Base-by-base conservation (phyloP, 1,284 basidiomycete species). In the Microbotryum saponariae region DNA sequence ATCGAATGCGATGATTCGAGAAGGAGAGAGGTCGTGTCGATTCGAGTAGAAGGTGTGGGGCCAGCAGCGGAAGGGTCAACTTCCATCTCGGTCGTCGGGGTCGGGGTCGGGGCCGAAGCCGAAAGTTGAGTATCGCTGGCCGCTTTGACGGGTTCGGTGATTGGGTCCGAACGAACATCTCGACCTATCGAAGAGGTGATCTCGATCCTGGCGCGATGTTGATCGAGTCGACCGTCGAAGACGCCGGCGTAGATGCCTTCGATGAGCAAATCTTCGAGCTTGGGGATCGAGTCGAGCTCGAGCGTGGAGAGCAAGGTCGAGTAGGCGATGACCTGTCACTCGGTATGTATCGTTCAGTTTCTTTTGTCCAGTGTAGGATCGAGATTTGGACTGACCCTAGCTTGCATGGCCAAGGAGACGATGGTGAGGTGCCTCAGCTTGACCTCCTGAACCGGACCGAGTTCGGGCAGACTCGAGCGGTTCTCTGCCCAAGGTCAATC, bases 361-460 rank as follows among this genome's bases (percentile, higher is more conserved):
- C 27, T 27, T 27, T 27, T 27, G 27, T 27, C 27, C 27, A 27
- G 6, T 6, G 27, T 27, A 27, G 27, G 6, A 6, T 27, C 27
- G 27, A 6, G 5, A 27, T 27, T 27, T 25, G 51, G 27, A 77
- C 86, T 63, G 72, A 91, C 90, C 60, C 91, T 82, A 64, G 81
- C 82, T 65, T 85, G 79, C 54, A 83, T 78, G 1, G 88, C 87
- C 37, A 91, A 80, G 0, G 90, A 83, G 33, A 94, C 86, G 58
- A 97, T 84, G 0, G 91, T 88, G 7, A 98, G 83, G 70, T 94
- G 90, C 76, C 89, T 91, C 20, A 98, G 82, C 75, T 98, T 98
- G 33, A 80, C 83, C 4, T 82, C 79, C 71, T 97, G 91, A 0
- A 84, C 82, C 3, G 79, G 74, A 56, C 83, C 86, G 49, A 97